These are phyloP conservation scores for Metarhizium guizhouense DNA, from an alignment of 2,329 filamentous ascomycete genomes.

Conservation along the genomic window DNA sequence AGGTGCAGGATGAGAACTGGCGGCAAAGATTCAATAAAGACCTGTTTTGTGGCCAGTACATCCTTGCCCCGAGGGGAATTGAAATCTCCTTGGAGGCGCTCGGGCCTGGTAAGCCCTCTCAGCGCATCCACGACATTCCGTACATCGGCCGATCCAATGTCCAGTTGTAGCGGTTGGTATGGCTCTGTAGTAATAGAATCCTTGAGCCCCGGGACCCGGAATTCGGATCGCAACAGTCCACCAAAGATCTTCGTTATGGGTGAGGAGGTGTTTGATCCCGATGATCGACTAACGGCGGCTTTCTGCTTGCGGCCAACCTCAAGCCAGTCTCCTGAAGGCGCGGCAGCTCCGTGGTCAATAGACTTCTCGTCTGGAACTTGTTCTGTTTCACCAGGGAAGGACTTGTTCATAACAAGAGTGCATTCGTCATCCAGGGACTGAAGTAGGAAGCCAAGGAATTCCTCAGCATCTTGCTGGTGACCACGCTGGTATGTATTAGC, in stretches of 20 bases:
- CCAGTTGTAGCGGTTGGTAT: constrained; percentile 88
- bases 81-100: constrained; percentile 80
- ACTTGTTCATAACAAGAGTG: constrained; percentile 54
- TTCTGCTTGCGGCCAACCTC: constrained; percentile 93
- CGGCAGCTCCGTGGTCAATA: constrained; percentile 18
- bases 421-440: constrained; percentile 94
- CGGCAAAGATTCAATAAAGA: constrained; percentile 86
- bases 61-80: constrained; percentile 68
- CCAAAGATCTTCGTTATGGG: constrained; percentile 93
- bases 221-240: constrained; percentile 80
- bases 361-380: constrained; percentile 23
- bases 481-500: constrained; percentile 51
- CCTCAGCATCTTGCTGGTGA: constrained; percentile 95
- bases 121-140: constrained; percentile 89
- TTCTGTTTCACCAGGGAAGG: constrained; percentile 32
- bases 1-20: constrained; percentile 89
- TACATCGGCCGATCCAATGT: constrained; percentile 81
- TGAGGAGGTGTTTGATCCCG: constrained; percentile 65
- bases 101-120: constrained; percentile 72
- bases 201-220: constrained; percentile 78
- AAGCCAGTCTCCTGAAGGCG: constrained; percentile 56
- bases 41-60: constrained; percentile 79
- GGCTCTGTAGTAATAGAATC: constrained; percentile 87
- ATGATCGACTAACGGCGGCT: constrained; percentile 74
- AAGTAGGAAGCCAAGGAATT: constrained; percentile 88